Evolutionary conservation across 2,329 filamentous ascomycete species (phyloP).

Genomic region (Aspergillus floridensis): DNA sequence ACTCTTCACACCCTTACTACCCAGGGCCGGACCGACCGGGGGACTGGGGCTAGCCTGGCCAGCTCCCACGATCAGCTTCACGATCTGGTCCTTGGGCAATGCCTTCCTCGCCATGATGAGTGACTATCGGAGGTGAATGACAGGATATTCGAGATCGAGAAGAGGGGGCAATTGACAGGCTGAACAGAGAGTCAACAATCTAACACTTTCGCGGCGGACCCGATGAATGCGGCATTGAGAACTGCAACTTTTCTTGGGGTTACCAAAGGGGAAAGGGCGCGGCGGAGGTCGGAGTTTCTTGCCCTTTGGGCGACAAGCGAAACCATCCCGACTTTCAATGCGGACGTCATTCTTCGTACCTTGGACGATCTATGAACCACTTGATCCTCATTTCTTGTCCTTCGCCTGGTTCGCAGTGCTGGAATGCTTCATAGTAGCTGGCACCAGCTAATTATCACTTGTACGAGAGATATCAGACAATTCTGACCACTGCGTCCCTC

Average conservation of each 20-base stretch:
- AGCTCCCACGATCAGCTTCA: constrained; percentile 96
- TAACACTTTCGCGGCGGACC: no score
- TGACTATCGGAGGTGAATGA: neutral
- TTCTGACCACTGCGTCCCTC: neutral
- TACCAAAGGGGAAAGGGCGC: constrained; percentile 11
- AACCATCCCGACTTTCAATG: constrained; percentile 7
- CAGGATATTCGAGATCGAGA: neutral
- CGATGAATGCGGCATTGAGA: neutral
- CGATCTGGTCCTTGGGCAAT: constrained; percentile 66
- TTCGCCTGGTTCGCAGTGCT: neutral
- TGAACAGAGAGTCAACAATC: neutral
- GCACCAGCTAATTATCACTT: neutral
- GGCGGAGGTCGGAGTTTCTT: constrained; percentile 19
- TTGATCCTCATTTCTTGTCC: neutral
- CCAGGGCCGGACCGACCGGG: constrained; percentile 91
- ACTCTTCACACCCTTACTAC: constrained; percentile 96
- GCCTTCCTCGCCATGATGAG: constrained; percentile 52
- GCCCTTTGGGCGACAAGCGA: constrained; percentile 10
- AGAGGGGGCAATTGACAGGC: neutral
- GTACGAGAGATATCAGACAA: neutral
- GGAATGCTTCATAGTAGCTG: neutral
- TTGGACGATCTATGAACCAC: neutral
- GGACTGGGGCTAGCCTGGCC: constrained; percentile 93
- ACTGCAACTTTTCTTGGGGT: constrained; percentile 14
- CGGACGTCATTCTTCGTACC: constrained; percentile 21